A percentile compares a stretch with the other conserved stretches of the same genome.
These are phyloP conservation scores for Rhizomucor pusillus DNA, from an alignment of 371 early-diverging fungal genomes.

Conservation along the genomic window DNA sequence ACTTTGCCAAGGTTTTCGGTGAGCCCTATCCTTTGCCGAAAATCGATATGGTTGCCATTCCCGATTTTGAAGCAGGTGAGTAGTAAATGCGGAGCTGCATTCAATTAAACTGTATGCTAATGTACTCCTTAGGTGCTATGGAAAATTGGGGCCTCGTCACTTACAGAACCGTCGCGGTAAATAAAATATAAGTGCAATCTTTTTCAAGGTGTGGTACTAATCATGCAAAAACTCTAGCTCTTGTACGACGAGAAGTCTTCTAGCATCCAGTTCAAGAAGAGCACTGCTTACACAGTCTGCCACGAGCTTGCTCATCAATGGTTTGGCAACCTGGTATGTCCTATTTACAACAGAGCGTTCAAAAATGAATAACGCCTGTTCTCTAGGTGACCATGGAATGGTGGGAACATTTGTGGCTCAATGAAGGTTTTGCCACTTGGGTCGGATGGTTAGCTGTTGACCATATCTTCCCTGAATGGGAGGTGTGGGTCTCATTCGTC, in stretches of 20 bases:
- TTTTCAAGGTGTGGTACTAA: not conserved
- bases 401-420: constrained; percentile 95
- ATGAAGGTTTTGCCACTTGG: constrained; percentile 96
- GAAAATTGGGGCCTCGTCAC: constrained; percentile 95
- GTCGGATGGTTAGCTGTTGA: constrained; percentile 84
- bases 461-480: constrained; percentile 76
- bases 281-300: constrained; percentile 82
- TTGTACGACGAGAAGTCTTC: constrained; percentile 73
- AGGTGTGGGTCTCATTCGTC: constrained; percentile 80
- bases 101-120: not conserved
- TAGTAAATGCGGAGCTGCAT: not conserved
- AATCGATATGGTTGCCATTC: constrained; percentile 88
- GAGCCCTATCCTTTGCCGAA: constrained; percentile 86
- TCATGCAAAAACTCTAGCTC: constrained; percentile 33
- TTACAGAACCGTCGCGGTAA: constrained; percentile 69
- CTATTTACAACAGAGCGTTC: not conserved
- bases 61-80: constrained; percentile 79
- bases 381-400: constrained; percentile 63
- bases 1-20: constrained; percentile 84
- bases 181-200: too few relatives aligned
- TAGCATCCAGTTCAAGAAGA: constrained; percentile 68
- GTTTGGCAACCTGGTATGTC: constrained; percentile 83
- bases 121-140: constrained; percentile 59
- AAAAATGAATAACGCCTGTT: not conserved
- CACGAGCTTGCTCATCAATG: constrained; percentile 96